Percentiles rank a stretch among this genome's conserved stretches.
Evolutionary conservation across 1,284 basidiomycete species (phyloP).

Genomic region (Abortiporus biennis): DNA sequence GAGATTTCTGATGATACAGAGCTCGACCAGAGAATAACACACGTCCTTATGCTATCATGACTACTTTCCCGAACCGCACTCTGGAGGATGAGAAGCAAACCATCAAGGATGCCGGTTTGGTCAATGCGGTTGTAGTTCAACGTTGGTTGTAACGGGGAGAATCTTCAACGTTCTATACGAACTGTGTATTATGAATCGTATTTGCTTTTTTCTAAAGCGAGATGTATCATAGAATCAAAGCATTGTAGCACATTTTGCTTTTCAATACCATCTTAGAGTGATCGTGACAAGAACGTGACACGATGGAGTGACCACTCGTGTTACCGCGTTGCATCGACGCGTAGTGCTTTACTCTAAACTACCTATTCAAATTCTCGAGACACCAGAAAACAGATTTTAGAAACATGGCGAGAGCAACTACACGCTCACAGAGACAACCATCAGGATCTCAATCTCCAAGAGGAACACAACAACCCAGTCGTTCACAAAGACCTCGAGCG

Average conservation of each 20-base stretch:
- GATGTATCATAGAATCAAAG: too few species aligned
- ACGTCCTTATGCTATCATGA: constrained; percentile 71
- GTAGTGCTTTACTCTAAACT: neutral
- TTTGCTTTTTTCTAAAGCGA: too few species aligned
- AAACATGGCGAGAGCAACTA: constrained; percentile 1
- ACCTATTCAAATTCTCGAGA: neutral
- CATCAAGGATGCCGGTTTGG: constrained; percentile 69
- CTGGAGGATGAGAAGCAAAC: constrained; percentile 67
- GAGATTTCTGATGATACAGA: constrained; percentile 30
- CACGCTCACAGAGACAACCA: neutral
- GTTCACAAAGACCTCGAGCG: constrained; percentile 9
- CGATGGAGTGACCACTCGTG: too few species aligned
- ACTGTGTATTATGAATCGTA: too few species aligned
- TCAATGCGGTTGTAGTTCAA: constrained; percentile 85
- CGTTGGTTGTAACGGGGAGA: constrained; percentile 64
- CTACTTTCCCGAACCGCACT: constrained; percentile 81
- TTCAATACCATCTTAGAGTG: too few species aligned
- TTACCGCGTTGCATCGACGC: too few species aligned
- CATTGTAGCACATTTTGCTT: too few species aligned
- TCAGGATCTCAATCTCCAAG: neutral
- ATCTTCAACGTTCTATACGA: too few species aligned
- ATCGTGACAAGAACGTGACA: too few species aligned
- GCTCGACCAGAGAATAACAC: constrained; percentile 66
- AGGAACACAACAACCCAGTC: neutral
- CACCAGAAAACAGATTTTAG: neutral